A percentile compares a stretch with the other conserved stretches of the same genome.
These are phyloP conservation scores for Santalum album DNA, from an alignment of 164 flowering plant species.

Conservation along the genomic window DNA sequence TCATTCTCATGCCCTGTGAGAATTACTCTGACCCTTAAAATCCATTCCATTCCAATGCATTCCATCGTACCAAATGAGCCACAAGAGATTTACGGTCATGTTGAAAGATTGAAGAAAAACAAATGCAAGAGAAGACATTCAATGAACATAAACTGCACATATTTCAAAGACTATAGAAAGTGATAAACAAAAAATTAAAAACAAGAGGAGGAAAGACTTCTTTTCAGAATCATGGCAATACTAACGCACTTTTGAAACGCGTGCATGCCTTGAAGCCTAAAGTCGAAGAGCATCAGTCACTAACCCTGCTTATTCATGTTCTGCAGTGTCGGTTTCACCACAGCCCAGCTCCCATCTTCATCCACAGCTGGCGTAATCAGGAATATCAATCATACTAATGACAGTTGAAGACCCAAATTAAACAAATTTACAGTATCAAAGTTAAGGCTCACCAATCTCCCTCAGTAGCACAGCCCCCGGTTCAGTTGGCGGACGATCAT, in stretches of 20 bases:
- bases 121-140: no score
- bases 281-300: conserved; percentile 8
- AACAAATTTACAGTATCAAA: background rate
- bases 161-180: no score
- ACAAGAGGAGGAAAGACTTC: no score
- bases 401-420: background rate
- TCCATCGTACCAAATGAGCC: no score
- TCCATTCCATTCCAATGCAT: no score
- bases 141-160: no score
- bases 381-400: conserved; percentile 10
- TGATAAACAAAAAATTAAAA: no score
- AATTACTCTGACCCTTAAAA: no score
- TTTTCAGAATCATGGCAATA: background rate
- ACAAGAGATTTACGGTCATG: no score
- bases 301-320: conserved; percentile 51
- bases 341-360: conserved; percentile 82
- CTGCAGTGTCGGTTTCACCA: conserved; percentile 47
- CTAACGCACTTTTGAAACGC: background rate
- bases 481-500: conserved; percentile 85
- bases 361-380: conserved; percentile 52
- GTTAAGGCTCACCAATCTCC: conserved; percentile 63
- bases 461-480: conserved; percentile 63
- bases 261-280: background rate
- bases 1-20: no score
- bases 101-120: no score